phyloP scores from a whole-genome alignment of 192 early-diverging fungal genomes.

The Coemansia sp. region DNA sequence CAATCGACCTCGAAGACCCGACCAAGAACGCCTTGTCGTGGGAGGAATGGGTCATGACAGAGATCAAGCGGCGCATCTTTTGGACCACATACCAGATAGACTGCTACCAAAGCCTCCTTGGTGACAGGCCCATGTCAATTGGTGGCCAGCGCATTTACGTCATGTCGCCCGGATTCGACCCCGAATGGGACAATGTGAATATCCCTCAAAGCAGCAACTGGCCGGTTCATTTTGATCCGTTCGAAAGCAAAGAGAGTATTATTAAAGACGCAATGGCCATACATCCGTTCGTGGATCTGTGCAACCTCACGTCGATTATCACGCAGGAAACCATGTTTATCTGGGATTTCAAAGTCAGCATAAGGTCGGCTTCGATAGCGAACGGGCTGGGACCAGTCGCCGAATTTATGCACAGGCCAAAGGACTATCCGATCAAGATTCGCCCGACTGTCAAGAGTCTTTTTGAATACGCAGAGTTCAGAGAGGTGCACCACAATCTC shows the following conservation, averaged over 20 bases:
- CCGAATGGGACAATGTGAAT: conserved; percentile 39
- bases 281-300: conserved; percentile 20
- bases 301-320: conserved; percentile 17
- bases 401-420: neutral
- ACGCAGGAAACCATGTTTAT: conserved; percentile 26
- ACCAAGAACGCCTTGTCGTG: conserved; percentile 13
- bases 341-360: conserved; percentile 21
- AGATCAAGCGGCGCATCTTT: conserved; percentile 42
- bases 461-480: conserved; percentile 20
- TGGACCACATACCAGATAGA: conserved; percentile 33
- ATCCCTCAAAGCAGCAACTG: conserved; percentile 12
- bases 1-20: conserved; percentile 21
- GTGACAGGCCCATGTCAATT: conserved; percentile 16
- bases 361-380: neutral
- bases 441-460: conserved; percentile 11
- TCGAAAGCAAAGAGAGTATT: conserved; percentile 7
- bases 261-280: conserved; percentile 2
- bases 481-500: conserved; percentile 19
- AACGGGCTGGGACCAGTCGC: conserved; percentile 3
- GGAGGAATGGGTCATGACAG: conserved; percentile 35
- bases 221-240: conserved; percentile 5
- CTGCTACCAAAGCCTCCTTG: conserved; percentile 23
- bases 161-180: conserved; percentile 23
- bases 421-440: neutral
- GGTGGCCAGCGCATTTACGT: conserved; percentile 14